Evolutionary conservation across 192 early-diverging fungal genomes (phyloP).

Genomic region (Backusella parvicylindrica): DNA sequence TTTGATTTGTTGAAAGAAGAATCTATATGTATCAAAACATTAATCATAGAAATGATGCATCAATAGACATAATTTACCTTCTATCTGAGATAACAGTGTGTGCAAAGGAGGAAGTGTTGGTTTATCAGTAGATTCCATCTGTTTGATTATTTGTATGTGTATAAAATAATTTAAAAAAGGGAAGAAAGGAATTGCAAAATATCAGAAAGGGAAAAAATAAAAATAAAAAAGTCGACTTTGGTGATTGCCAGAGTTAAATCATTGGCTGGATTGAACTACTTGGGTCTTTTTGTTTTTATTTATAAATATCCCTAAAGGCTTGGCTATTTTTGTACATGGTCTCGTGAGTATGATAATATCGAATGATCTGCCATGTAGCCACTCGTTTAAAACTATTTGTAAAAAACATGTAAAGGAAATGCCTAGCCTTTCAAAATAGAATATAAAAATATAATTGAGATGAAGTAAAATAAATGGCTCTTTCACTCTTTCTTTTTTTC

Average conservation of each 20-base stretch:
- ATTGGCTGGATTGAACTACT: neutral
- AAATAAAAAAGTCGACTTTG: neutral
- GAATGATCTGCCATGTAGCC: neutral
- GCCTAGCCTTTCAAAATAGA: no score
- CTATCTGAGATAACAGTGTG: neutral
- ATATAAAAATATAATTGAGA: no score
- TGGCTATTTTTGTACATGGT: neutral
- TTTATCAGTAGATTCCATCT: neutral
- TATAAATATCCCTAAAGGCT: conserved; percentile 6
- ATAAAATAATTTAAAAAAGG: neutral
- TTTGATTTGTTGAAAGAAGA: neutral
- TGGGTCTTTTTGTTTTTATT: no score
- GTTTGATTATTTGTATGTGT: conserved; percentile 1
- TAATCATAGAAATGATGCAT: neutral
- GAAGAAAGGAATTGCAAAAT: neutral
- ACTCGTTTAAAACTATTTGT: neutral
- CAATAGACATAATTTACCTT: neutral
- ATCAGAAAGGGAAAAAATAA: neutral
- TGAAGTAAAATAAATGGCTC: no score
- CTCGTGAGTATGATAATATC: neutral
- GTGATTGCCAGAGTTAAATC: neutral
- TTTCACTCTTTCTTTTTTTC: no score
- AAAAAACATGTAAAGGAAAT: no score
- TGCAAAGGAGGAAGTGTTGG: conserved; percentile 11
- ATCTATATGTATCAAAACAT: neutral